phyloP scores from a whole-genome alignment of 1,139 yeast genomes.

The Yamadazyma oceani region DNA sequence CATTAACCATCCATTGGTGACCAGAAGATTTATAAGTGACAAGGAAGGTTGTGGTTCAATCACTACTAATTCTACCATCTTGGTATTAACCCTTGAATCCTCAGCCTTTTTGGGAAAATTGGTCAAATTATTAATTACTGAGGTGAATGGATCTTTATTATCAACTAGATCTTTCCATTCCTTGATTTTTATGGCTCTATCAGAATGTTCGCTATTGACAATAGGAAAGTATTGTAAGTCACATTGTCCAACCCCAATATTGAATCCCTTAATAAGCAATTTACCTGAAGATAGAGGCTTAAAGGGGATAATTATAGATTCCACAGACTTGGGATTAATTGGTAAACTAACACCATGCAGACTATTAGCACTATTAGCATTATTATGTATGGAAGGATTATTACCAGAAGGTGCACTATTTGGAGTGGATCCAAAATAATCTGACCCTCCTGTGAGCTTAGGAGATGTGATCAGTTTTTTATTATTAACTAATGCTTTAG shows the following conservation, averaged over 20 bases:
- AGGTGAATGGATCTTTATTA: constrained; percentile 13
- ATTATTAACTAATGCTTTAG: constrained; percentile 1
- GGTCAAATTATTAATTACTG: constrained; percentile 24
- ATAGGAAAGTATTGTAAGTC: constrained; percentile 31
- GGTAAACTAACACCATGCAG: constrained; percentile 10
- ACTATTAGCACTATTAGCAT: background rate
- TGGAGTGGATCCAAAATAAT: background rate
- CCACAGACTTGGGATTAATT: constrained; percentile 31
- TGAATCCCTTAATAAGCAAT: constrained; percentile 31
- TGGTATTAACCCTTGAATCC: constrained; percentile 19
- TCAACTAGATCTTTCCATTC: constrained; percentile 3
- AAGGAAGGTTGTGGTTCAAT: constrained; percentile 69
- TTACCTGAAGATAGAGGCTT: constrained; percentile 34
- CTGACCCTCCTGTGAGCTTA: constrained; percentile 2
- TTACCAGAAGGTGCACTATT: constrained; percentile 2
- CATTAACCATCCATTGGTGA: constrained; percentile 71
- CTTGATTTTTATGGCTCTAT: background rate
- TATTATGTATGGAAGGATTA: constrained; percentile 1
- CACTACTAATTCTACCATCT: constrained; percentile 35
- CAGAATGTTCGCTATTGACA: constrained; percentile 24
- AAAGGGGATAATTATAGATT: constrained; percentile 36
- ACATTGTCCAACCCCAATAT: constrained; percentile 30
- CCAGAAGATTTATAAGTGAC: constrained; percentile 51
- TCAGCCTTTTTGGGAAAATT: constrained; percentile 14
- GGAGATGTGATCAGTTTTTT: constrained; percentile 5